These are phyloP conservation scores for Malus sieversii DNA, from an alignment of 306 rosid species.

Conservation along the genomic window DNA sequence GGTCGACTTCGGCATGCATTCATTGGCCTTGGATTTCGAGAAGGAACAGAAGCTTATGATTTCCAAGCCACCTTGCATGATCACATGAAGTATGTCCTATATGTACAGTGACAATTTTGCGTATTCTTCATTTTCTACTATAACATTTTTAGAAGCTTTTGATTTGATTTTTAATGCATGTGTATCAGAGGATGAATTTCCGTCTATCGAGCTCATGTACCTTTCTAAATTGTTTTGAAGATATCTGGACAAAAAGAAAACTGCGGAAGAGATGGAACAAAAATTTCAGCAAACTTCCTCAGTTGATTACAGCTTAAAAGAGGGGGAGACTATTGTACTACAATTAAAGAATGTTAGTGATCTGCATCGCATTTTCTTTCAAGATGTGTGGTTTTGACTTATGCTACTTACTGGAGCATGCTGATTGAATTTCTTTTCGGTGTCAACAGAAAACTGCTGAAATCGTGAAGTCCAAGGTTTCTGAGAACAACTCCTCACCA, in stretches of 20 bases:
- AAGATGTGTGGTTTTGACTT: background rate
- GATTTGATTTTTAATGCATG: background rate
- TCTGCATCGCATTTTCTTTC: conserved; percentile 12
- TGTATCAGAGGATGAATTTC: conserved; percentile 7
- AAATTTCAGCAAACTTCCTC: conserved; percentile 78
- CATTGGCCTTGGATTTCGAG: conserved; percentile 92
- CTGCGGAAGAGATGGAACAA: conserved; percentile 96
- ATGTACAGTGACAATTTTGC: conserved; percentile 13
- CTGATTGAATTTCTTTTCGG: conserved; percentile 7
- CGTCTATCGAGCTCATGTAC: background rate
- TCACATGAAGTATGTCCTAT: conserved; percentile 73
- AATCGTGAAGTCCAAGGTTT: conserved; percentile 50
- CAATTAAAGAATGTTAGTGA: conserved; percentile 67
- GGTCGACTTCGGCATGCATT: conserved; percentile 96
- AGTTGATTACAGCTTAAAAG: conserved; percentile 90
- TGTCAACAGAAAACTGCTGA: conserved; percentile 51
- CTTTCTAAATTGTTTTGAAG: conserved; percentile 30
- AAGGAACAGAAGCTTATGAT: conserved; percentile 95
- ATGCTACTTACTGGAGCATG: background rate
- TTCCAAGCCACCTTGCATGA: conserved; percentile 97
- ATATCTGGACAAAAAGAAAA: conserved; percentile 84
- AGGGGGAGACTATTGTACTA: conserved; percentile 82
- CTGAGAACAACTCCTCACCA: conserved; percentile 38
- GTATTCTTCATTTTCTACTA: background rate
- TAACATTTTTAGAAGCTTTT: conserved; percentile 6